Evolutionary conservation across 1,284 basidiomycete genomes (phyloP), one percentile per base, ranked within the genome.

Genomic region (Cryptococcus sp.): DNA sequence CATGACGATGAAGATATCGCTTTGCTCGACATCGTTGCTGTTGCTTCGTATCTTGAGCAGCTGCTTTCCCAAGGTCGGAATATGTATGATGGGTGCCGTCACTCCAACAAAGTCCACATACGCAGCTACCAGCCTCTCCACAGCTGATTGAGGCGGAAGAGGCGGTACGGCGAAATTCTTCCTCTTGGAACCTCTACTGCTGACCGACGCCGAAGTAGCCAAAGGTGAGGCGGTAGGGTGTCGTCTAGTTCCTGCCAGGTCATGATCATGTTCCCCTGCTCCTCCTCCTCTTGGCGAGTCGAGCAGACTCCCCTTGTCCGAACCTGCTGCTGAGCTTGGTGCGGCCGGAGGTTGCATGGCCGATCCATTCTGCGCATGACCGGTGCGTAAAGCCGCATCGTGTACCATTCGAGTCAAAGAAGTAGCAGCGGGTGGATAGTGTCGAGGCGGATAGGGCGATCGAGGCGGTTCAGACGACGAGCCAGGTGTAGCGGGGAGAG

Each of bases 81-180:
- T 71, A 54, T 75, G 72, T 23, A 75, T 64, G 48, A 74, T 73
- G 3, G 71, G 73, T n/a, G 68, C 66, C 2, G 71, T 70, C 19
- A 75, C 70, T 16, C 73, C 72, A 2, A 75, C 72, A 56, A 73
- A 74, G 54, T 75, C 71, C 43, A 73, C 68, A 59, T 74, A 75
- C 2, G 73, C 72, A 18, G 72, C 71, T 2, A 75, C 68, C 19
- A 75, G 59, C n/a, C 70, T 48, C 53, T 75, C 73, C 3, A 75
- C 72, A 1, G 73, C 73, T 0, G 69, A 60, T 46, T 72, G 65
- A 24, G 73, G 73, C 7, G 73, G 73, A 2, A 75, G 56, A 6
- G 71, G 71, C 1, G 73, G 72, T 6, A 75, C 62, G 25, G 60
- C 54, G 47, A 72, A 65, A 16, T 48, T 31, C 32, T 62, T 49